Evolutionary conservation across 768 basidiomycete species (phyloP), one percentile per base, ranked within the genome.

Genomic region (Leucocoprinus sp.): DNA sequence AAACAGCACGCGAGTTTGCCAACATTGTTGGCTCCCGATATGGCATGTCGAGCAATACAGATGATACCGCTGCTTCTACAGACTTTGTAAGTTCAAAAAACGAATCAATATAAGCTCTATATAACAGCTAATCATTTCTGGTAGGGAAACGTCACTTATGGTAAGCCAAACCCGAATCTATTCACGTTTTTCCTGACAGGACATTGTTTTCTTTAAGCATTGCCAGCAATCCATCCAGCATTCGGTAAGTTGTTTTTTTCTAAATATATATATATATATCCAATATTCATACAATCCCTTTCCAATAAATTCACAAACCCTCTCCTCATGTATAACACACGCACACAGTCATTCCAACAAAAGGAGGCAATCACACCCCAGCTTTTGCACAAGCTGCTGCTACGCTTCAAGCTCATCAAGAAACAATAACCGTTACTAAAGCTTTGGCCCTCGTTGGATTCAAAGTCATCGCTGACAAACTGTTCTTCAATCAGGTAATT

Each of bases 71-170:
- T 14, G 84, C 82, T 2, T 87, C 84, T 4, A 86, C 86, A 7
- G 86, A 89, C 60, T 87, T 88, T 59, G 86, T 87, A 50, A 66
- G 83, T 68, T n/a, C n/a, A n/a, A n/a, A n/a, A n/a, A n/a, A n/a
- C n/a, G n/a, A n/a, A n/a, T n/a, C n/a, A n/a, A n/a, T n/a, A n/a
- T n/a, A n/a, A n/a, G n/a, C n/a, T n/a, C n/a, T n/a, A n/a, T n/a
- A n/a, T n/a, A n/a, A n/a, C n/a, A n/a, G n/a, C n/a, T n/a, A n/a
- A n/a, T n/a, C n/a, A n/a, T n/a, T n/a, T n/a, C n/a, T n/a, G n/a
- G 42, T 57, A 88, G 85, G 86, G 86, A 1, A 86, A 88, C 51
- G 75, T 89, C 41, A 74, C 81, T 34, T 79, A 82, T 53, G 75
- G 85, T 76, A 51, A 51, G 60, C 24, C 50, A 38, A 4, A 37